Evolutionary conservation across 805 yeast species (phyloP), one percentile per base, ranked within the genome.

Genomic region (Kluyveromyces siamensis): DNA sequence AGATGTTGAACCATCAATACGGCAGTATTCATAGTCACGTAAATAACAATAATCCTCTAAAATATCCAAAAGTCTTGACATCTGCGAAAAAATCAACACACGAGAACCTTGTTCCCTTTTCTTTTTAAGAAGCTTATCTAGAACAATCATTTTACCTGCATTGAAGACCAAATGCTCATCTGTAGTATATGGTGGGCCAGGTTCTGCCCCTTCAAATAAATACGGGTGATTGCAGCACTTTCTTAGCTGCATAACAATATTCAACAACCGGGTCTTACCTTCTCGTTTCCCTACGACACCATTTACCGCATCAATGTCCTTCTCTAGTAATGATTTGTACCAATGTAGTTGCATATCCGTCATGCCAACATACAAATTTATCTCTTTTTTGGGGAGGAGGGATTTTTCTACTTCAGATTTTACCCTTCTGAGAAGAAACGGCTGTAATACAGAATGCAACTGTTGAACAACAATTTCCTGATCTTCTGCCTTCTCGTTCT

Each of bases 201-300:
- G 98, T 66, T 90, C 98, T 1, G 98, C 99, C n/a, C 99, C 98
- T 64, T 91, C 98, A 61, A 93, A 93, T 48, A 91, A 70, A 66
- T 93, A 91, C 0, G 98, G 98, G 68, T 93, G 99, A 63, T 93
- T 91, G 65, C 98, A 91, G 66, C 98, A 91, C 66, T 91, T 91
- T 60, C 98, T 76, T 54, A 91, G 73, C 67, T 91, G 98, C 98
- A 91, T 91, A 13, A 91, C 98, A 58, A 91, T 91, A 62, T 91
- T 91, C 50, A 91, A 73, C 52, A 93, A 71, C 49, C 98, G 75
- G 0, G 97, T 89, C 61, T 91, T 91, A 7, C 91, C 89, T 64
- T 91, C 98, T 49, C 95, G 75, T 66, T 88, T 89, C 1, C 96
- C 96, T n/a, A 85, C 84, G 2, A 84, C 95, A 38, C 98, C 98